phyloP scores from a whole-genome alignment of 202 grass and related monocot species.

The Hordeum pubiflorum region DNA sequence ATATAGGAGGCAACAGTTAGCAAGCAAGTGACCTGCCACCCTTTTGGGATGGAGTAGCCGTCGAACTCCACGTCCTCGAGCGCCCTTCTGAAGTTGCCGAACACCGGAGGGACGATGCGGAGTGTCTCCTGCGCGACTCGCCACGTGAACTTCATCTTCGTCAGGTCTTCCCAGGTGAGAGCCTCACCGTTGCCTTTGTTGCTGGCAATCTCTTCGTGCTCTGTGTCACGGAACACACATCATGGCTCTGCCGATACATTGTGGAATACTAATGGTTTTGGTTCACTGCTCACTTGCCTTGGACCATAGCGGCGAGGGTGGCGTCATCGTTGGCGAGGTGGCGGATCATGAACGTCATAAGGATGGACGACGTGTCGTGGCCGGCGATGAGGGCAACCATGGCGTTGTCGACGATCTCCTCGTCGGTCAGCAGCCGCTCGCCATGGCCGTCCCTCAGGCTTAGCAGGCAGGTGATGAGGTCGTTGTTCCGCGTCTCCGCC shows the following conservation, averaged over 20 bases:
- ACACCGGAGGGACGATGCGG: slow-evolving; percentile 28
- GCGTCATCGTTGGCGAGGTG: slow-evolving; percentile 33
- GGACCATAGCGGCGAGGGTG: slow-evolving; percentile 23
- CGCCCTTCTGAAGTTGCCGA: slow-evolving; percentile 40
- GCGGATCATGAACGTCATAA: slow-evolving; percentile 48
- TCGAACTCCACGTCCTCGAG: slow-evolving; percentile 36
- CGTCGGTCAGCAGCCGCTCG: slow-evolving; percentile 21
- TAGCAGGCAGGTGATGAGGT: slow-evolving; percentile 37
- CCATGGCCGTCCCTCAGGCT: slow-evolving; percentile 4
- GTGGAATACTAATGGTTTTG: too few relatives aligned
- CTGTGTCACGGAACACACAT: not conserved
- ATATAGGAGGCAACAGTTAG: not conserved
- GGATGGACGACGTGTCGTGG: slow-evolving; percentile 46
- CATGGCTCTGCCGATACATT: not conserved
- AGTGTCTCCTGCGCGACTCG: slow-evolving; percentile 33
- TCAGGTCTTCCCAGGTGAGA: slow-evolving; percentile 43
- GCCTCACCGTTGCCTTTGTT: slow-evolving; percentile 28
- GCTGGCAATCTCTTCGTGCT: slow-evolving; percentile 38
- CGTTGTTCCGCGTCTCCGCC: not conserved
- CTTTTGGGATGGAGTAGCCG: slow-evolving; percentile 40
- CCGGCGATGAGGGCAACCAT: slow-evolving; percentile 22
- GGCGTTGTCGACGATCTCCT: slow-evolving; percentile 44
- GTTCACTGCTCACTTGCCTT: slow-evolving; percentile 15
- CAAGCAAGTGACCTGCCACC: slow-evolving; percentile 40
- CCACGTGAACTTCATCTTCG: slow-evolving; percentile 41